Evolutionary conservation across 179 eudicot genomes (phyloP).

Genomic region (Heliamphora pulchella): DNA sequence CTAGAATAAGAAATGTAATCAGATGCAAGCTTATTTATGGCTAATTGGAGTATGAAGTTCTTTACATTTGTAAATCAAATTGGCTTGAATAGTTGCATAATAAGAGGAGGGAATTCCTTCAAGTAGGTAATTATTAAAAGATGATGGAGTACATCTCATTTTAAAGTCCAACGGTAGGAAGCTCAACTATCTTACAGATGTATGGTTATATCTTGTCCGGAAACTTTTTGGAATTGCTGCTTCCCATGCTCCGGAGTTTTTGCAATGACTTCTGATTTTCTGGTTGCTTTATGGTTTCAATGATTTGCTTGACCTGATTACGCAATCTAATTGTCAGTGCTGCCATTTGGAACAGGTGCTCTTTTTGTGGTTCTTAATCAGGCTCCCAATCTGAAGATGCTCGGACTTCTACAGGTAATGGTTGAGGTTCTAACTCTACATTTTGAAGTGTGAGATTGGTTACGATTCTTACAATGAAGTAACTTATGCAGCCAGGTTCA

Average conservation of each 20-base stretch:
- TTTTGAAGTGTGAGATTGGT: neutral
- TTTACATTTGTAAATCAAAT: neutral
- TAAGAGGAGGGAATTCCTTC: neutral
- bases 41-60: neutral
- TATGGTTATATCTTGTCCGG: neutral
- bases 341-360: conserved; percentile 61
- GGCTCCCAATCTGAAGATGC: conserved; percentile 92
- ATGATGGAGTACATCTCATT: neutral
- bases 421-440: neutral
- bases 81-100: neutral
- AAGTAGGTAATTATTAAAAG: neutral
- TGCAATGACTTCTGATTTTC: neutral
- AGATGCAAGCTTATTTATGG: neutral
- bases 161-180: neutral
- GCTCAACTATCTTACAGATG: neutral
- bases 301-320: conserved; percentile 1
- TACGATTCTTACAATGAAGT: neutral
- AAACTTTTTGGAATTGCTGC: neutral
- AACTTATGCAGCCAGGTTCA: neutral
- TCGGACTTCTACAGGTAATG: conserved; percentile 85
- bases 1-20: neutral
- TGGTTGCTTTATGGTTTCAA: neutral
- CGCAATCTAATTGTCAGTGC: conserved; percentile 16
- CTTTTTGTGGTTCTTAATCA: conserved; percentile 71
- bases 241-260: neutral